phyloP scores from a whole-genome alignment of 2,329 filamentous ascomycete species.

The Colletotrichum filicis region DNA sequence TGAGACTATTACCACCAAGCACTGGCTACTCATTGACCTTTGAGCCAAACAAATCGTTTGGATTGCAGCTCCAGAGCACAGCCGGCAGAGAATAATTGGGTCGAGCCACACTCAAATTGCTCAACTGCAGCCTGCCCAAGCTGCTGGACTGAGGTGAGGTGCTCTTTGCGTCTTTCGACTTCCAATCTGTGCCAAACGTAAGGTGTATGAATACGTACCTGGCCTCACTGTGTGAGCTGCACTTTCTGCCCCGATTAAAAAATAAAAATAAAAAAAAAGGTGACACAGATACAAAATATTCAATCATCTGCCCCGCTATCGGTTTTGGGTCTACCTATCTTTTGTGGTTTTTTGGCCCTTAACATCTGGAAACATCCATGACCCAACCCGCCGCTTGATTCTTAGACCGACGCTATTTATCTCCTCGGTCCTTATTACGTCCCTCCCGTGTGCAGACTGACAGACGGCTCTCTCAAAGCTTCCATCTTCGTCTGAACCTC shows the following conservation, averaged over 20 bases:
- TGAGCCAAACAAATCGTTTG: not conserved
- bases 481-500: slow-evolving; percentile 29
- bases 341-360: not conserved
- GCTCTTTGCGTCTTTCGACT: not conserved
- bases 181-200: no score
- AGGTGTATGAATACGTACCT: not conserved
- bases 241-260: slow-evolving; percentile 4
- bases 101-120: slow-evolving; percentile 8
- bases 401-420: slow-evolving; percentile 9
- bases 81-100: not conserved
- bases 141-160: not conserved
- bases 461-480: slow-evolving; percentile 6
- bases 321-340: not conserved
- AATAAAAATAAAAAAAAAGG: not conserved
- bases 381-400: slow-evolving; percentile 28
- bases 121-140: not conserved
- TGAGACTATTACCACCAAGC: not conserved
- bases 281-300: not conserved
- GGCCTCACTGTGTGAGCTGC: not conserved
- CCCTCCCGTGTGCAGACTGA: slow-evolving; percentile 8
- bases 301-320: slow-evolving; percentile 18
- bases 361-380: slow-evolving; percentile 34
- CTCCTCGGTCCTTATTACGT: slow-evolving; percentile 26
- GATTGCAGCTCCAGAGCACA: not conserved
- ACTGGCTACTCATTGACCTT: not conserved